phyloP scores from a whole-genome alignment of 495 filamentous ascomycete species.

The Daldinia vernicosa region DNA sequence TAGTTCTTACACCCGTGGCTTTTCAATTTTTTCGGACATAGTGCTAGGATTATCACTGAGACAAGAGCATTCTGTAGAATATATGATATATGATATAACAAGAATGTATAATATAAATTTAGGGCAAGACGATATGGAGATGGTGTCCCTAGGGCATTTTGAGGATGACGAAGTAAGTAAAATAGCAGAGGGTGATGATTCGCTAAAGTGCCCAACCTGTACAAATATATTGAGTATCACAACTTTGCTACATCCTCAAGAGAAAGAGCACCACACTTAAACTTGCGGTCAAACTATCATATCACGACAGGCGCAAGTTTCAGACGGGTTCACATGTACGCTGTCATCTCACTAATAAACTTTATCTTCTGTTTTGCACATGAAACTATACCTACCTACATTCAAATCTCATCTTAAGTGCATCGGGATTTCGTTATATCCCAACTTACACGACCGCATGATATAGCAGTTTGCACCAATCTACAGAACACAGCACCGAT shows the following conservation, averaged over 20 bases:
- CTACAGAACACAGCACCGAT: too few relatives aligned
- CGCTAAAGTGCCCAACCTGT: background rate
- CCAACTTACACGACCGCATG: too few relatives aligned
- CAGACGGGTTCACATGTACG: background rate
- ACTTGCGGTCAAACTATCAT: background rate
- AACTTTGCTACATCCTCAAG: background rate
- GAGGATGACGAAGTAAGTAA: background rate
- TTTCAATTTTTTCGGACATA: conserved; percentile 19
- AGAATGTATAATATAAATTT: background rate
- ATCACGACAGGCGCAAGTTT: background rate
- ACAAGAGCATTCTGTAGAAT: background rate
- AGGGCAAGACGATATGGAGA: background rate
- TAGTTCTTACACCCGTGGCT: conserved; percentile 4
- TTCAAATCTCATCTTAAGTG: background rate
- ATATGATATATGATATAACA: background rate
- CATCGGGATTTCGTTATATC: background rate
- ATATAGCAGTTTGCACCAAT: too few relatives aligned
- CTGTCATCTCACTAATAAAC: background rate
- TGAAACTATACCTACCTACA: background rate
- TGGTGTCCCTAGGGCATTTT: background rate
- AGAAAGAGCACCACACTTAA: background rate
- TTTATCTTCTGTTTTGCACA: background rate
- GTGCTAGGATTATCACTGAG: background rate
- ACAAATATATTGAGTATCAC: background rate
- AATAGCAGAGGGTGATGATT: background rate